phyloP scores from a whole-genome alignment of 2,329 filamentous ascomycete genomes.

The Xylariaceae sp. region DNA sequence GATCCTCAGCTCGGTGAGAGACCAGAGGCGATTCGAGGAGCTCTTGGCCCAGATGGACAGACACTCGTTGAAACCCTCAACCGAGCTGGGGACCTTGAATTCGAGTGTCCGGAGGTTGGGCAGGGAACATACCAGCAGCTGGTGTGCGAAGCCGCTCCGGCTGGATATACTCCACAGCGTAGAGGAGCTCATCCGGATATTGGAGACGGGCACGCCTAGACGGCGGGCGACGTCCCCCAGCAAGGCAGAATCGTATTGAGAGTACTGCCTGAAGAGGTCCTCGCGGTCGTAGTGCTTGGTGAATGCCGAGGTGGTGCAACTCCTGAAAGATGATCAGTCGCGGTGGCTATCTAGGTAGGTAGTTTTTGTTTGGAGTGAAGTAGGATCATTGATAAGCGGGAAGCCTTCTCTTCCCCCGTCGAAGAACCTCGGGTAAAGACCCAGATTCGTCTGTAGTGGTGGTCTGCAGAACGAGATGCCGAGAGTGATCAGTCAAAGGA shows the following conservation, averaged over 20 bases:
- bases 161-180: conserved; percentile 17
- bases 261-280: conserved; percentile 19
- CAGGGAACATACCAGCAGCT: conserved; percentile 18
- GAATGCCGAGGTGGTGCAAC: conserved; percentile 18
- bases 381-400: conserved; percentile 2
- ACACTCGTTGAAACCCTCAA: conserved; percentile 20
- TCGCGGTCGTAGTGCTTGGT: conserved; percentile 22
- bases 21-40: conserved; percentile 18
- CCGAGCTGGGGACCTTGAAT: conserved; percentile 16
- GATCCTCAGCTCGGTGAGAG: conserved; percentile 14
- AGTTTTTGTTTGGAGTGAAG: neutral
- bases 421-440: neutral
- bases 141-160: conserved; percentile 19
- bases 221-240: conserved; percentile 20
- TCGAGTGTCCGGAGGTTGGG: conserved; percentile 18
- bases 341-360: neutral
- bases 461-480: neutral
- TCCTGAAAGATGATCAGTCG: conserved; percentile 17
- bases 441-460: neutral
- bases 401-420: neutral
- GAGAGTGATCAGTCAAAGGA: neutral
- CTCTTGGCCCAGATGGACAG: conserved; percentile 20
- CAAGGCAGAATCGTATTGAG: conserved; percentile 20
- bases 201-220: conserved; percentile 16
- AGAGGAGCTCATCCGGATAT: conserved; percentile 20